phyloP scores from a whole-genome alignment of 2,329 filamentous ascomycete species.

The Aureobasidium sp. region DNA sequence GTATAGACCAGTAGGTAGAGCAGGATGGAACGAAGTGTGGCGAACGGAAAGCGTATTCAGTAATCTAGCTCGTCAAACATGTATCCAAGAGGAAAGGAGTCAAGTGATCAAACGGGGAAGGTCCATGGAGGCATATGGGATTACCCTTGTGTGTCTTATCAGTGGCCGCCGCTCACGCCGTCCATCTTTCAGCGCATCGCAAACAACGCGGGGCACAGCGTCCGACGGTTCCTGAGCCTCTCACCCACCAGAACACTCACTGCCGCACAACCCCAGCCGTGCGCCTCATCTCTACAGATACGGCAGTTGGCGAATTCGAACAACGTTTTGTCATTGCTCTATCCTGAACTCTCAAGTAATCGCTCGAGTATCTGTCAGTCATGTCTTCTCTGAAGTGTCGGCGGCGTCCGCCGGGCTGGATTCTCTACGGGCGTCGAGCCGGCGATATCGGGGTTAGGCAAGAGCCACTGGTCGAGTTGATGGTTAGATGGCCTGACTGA shows the following conservation, averaged over 20 bases:
- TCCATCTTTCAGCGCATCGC: conserved; percentile 8
- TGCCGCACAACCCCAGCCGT: background rate
- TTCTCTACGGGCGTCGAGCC: background rate
- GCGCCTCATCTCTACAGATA: background rate
- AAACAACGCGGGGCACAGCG: conserved; percentile 9
- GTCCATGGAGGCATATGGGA: background rate
- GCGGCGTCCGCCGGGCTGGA: background rate
- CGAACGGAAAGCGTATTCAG: background rate
- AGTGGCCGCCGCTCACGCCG: conserved; percentile 8
- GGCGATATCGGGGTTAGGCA: background rate
- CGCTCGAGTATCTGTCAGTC: background rate
- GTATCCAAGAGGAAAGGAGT: background rate
- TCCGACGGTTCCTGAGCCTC: background rate
- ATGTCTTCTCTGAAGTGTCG: background rate
- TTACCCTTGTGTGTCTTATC: conserved; percentile 8
- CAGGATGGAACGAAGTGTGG: background rate
- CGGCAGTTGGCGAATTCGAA: background rate
- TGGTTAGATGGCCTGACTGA: no score
- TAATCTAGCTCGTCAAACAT: background rate
- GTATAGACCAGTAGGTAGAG: background rate
- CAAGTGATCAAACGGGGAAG: background rate
- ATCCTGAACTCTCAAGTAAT: conserved; percentile 5
- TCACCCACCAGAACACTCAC: background rate
- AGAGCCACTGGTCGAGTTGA: no score
- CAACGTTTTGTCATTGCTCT: background rate